Percentiles rank a stretch among this genome's conserved stretches.
phyloP scores from a whole-genome alignment of 2,329 filamentous ascomycete species.

The Sporothrix globosa region DNA sequence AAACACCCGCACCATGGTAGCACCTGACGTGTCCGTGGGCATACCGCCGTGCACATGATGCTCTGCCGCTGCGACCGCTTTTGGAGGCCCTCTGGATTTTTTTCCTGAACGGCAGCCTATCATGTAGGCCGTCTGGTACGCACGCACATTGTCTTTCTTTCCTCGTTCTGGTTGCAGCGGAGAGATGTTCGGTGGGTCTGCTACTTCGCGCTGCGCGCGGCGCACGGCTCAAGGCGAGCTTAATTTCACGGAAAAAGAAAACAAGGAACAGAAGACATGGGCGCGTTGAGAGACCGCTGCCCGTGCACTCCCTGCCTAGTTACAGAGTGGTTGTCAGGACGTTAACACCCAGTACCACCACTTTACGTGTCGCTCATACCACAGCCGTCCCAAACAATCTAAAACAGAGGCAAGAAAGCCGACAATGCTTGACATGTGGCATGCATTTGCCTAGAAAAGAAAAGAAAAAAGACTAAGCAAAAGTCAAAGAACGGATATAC shows the following conservation, averaged over 20 bases:
- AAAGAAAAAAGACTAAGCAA: neutral
- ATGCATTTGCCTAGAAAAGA: neutral
- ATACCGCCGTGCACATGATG: constrained; percentile 38
- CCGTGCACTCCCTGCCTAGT: neutral
- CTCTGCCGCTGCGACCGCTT: constrained; percentile 38
- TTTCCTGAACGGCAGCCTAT: constrained; percentile 4
- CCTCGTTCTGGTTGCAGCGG: neutral
- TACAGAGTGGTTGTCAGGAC: neutral
- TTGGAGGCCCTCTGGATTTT: constrained; percentile 5
- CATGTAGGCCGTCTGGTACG: neutral
- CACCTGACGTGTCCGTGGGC: neutral
- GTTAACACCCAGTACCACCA: neutral
- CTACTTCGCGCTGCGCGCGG: neutral
- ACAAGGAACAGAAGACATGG: neutral
- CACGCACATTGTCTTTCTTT: neutral
- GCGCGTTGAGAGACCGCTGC: neutral
- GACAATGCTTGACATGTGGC: neutral
- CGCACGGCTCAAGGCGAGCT: constrained; percentile 18
- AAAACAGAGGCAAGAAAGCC: neutral
- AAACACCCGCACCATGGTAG: constrained; percentile 6
- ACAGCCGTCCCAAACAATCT: neutral
- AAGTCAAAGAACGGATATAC: neutral
- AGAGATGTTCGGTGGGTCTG: constrained; percentile 8
- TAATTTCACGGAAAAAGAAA: neutral
- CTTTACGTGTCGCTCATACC: neutral